These are phyloP conservation scores for Kuraishia ogatae DNA, from an alignment of 805 yeast genomes.

Conservation along the genomic window DNA sequence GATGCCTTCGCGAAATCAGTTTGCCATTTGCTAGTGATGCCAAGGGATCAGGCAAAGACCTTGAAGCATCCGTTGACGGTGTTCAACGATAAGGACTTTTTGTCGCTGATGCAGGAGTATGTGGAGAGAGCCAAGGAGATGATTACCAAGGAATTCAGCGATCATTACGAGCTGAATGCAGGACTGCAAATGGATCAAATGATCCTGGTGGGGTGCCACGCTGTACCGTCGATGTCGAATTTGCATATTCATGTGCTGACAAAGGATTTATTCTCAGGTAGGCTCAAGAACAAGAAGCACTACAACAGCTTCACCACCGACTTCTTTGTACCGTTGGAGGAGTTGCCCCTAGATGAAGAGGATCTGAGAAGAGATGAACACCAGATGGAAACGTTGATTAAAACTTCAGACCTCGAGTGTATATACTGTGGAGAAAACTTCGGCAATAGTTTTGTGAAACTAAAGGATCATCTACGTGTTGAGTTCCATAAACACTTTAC, in stretches of 20 bases:
- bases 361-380: constrained; percentile 31
- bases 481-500: not conserved
- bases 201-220: constrained; percentile 56
- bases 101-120: constrained; percentile 20
- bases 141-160: constrained; percentile 8
- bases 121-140: constrained; percentile 26
- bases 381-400: constrained; percentile 28
- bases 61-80: constrained; percentile 43
- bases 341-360: constrained; percentile 32
- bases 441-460: constrained; percentile 28
- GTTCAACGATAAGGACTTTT: constrained; percentile 26
- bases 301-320: constrained; percentile 61
- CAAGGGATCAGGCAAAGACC: constrained; percentile 35
- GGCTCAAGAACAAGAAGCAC: constrained; percentile 54
- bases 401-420: constrained; percentile 30
- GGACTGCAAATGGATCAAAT: constrained; percentile 21
- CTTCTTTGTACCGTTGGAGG: constrained; percentile 52
- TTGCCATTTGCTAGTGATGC: constrained; percentile 54
- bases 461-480: constrained; percentile 29
- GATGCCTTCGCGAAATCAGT: constrained; percentile 60
- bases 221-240: constrained; percentile 61
- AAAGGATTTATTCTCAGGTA: constrained; percentile 45
- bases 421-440: constrained; percentile 31
- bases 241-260: constrained; percentile 70
- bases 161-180: constrained; percentile 8